Evolutionary conservation across 1,284 basidiomycete genomes (phyloP), one percentile per base, ranked within the genome.

Genomic region (Fomes fomentarius): DNA sequence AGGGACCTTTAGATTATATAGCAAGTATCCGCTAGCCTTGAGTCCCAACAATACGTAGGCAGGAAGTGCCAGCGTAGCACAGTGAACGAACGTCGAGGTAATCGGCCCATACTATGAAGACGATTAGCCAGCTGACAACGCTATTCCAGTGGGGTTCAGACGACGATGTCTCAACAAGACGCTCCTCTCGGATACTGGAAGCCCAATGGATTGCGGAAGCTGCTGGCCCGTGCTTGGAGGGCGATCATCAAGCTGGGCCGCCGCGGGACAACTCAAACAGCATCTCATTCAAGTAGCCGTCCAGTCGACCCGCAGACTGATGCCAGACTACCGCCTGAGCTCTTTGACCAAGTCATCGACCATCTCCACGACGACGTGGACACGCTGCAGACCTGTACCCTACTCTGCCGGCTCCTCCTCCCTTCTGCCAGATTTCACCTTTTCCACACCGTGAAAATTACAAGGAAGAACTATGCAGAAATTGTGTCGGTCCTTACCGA

Each of bases 311-410:
- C 43, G 2, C 33, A 11, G 17, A 33, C 41, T 10, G 25, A 35
- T 21, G 38, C 31, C 25, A 39, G 48, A 1, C 38, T 62, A 4
- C 67, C 67, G 4, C 55, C 63, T 5, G 67, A 68, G 52, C 59
- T 68, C 35, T 19, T 67, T 15, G 67, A 68, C 47, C 57, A 66
- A 31, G 62, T 65, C 39, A 52, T 68, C 35, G 67, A 68, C 56
- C 56, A 64, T 48, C 58, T 67, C 6, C 59, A 64, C 48, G 51
- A 63, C 39, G 66, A 67, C 45, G 33, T 26, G 14, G 15, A 60
- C 12, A 49, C 64, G 6, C 60, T 68, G 9, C 47, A 50, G n/a
- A 60, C 51, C 12, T 66, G 64, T 46, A 60, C 62, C 22, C 54
- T 68, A 0, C 46, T 52, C 38, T 62, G 52, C 31, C 52, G 37